Evolutionary conservation across 495 filamentous ascomycete genomes (phyloP).

Genomic region (Penicillium angulare): DNA sequence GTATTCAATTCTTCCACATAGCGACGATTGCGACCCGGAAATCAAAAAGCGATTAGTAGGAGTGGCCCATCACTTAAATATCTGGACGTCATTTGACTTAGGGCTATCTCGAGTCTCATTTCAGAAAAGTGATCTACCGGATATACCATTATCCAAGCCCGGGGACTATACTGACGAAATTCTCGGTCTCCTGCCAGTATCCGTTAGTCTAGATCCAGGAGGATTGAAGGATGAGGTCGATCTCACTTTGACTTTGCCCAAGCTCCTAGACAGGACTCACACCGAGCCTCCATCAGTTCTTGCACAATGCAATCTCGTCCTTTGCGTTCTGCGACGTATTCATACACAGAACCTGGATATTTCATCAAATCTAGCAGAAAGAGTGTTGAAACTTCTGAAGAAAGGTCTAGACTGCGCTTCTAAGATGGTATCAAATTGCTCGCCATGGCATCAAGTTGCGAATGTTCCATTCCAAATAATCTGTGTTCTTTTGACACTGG

Average conservation of each 20-base stretch:
- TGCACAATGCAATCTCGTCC: slow-evolving; percentile 47
- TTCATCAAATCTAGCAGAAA: slow-evolving; percentile 22
- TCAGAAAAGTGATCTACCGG: slow-evolving; percentile 24
- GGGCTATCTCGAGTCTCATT: slow-evolving; percentile 45
- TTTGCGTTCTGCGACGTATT: slow-evolving; percentile 48
- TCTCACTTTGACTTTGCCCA: slow-evolving; percentile 22
- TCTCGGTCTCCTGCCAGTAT: slow-evolving; percentile 35
- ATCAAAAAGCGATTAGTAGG: slow-evolving; percentile 37
- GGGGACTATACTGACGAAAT: slow-evolving; percentile 38
- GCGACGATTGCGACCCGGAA: slow-evolving; percentile 25
- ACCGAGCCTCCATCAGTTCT: slow-evolving; percentile 38
- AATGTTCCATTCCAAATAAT: slow-evolving; percentile 54
- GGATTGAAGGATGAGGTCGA: slow-evolving; percentile 25
- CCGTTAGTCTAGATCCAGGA: slow-evolving; percentile 36
- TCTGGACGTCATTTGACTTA: slow-evolving; percentile 50
- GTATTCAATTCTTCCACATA: slow-evolving; percentile 14
- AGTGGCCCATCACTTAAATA: slow-evolving; percentile 44
- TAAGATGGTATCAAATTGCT: slow-evolving; percentile 27
- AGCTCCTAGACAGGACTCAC: slow-evolving; percentile 26
- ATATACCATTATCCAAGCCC: slow-evolving; percentile 11
- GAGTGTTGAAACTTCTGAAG: slow-evolving; percentile 23
- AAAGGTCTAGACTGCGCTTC: slow-evolving; percentile 31
- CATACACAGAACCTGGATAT: slow-evolving; percentile 37
- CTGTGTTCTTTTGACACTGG: slow-evolving; percentile 50
- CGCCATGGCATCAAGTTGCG: slow-evolving; percentile 53